Percentiles rank a stretch among this genome's conserved stretches.
These are phyloP conservation scores for Chlorophyllum brunneum DNA, from an alignment of 768 basidiomycete genomes.

Conservation along the genomic window DNA sequence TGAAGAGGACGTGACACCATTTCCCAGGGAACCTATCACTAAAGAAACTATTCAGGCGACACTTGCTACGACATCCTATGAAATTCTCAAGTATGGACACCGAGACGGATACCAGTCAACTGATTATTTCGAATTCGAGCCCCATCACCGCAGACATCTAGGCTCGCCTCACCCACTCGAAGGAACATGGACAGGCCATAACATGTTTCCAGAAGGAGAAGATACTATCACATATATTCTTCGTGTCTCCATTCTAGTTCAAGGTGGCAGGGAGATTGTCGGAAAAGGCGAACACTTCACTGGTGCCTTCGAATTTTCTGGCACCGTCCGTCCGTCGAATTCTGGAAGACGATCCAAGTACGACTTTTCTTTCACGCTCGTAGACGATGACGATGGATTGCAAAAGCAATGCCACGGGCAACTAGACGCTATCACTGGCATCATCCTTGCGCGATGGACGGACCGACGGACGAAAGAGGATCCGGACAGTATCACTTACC, in stretches of 20 bases:
- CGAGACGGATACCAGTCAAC: slow-evolving; percentile 28
- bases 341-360: slow-evolving; percentile 16
- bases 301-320: slow-evolving; percentile 27
- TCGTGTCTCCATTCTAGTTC: slow-evolving; percentile 24
- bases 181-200: slow-evolving; percentile 31
- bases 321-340: slow-evolving; percentile 13
- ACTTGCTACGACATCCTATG: slow-evolving; percentile 10
- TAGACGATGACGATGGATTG: slow-evolving; percentile 25
- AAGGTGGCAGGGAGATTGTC: slow-evolving; percentile 19
- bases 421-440: slow-evolving; percentile 17
- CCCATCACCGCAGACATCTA: slow-evolving; percentile 12
- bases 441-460: slow-evolving; percentile 19
- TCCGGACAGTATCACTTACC: slow-evolving; percentile 20
- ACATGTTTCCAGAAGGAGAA: slow-evolving; percentile 21
- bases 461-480: slow-evolving; percentile 21
- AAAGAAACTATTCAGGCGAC: slow-evolving; percentile 15
- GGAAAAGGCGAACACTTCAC: slow-evolving; percentile 33
- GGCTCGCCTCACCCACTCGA: slow-evolving; percentile 21
- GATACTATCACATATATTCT: slow-evolving; percentile 24
- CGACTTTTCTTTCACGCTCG: slow-evolving; percentile 22
- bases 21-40: slow-evolving; percentile 14
- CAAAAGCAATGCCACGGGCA: slow-evolving; percentile 22
- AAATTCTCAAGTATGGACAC: slow-evolving; percentile 29
- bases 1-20: slow-evolving; percentile 15
- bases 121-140: slow-evolving; percentile 29